A percentile compares a stretch with the other conserved stretches of the same genome.
Evolutionary conservation across 1,284 basidiomycete species (phyloP).

Genomic region (Rhizopogon parksii): DNA sequence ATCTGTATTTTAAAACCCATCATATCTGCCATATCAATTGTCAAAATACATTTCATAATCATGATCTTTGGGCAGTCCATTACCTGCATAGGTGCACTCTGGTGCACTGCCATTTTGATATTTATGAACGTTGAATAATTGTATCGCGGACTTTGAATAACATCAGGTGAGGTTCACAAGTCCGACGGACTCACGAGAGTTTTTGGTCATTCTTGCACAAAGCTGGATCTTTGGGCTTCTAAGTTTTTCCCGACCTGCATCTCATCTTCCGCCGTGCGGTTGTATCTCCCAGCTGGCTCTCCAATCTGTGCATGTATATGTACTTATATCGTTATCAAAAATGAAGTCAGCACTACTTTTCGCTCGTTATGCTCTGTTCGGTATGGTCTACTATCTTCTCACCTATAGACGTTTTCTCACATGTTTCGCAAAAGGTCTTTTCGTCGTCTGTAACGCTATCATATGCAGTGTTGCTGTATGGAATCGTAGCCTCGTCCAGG

Average conservation of each 20-base stretch:
- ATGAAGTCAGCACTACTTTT: constrained; percentile 29
- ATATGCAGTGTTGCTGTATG: constrained; percentile 61
- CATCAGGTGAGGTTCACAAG: neutral
- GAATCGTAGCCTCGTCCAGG: constrained; percentile 50
- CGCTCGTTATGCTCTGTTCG: constrained; percentile 45
- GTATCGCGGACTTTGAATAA: neutral
- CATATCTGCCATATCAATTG: neutral
- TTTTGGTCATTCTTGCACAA: constrained; percentile 6
- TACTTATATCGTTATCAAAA: constrained; percentile 21
- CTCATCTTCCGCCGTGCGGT: constrained; percentile 26
- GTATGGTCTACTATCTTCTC: constrained; percentile 25
- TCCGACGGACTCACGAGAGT: too few relatives aligned
- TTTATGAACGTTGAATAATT: neutral
- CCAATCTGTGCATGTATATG: constrained; percentile 13
- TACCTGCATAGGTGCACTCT: too few relatives aligned
- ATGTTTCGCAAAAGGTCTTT: constrained; percentile 38
- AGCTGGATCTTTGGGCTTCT: constrained; percentile 25
- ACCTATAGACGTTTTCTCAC: neutral
- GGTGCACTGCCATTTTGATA: neutral
- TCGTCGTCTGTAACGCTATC: constrained; percentile 59
- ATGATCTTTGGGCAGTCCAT: neutral
- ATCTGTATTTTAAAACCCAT: neutral
- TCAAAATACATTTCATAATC: neutral
- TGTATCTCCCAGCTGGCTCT: constrained; percentile 16
- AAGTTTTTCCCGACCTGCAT: constrained; percentile 5